These are phyloP conservation scores for Suillus subalutaceus DNA, from an alignment of 768 basidiomycete genomes.

Conservation along the genomic window DNA sequence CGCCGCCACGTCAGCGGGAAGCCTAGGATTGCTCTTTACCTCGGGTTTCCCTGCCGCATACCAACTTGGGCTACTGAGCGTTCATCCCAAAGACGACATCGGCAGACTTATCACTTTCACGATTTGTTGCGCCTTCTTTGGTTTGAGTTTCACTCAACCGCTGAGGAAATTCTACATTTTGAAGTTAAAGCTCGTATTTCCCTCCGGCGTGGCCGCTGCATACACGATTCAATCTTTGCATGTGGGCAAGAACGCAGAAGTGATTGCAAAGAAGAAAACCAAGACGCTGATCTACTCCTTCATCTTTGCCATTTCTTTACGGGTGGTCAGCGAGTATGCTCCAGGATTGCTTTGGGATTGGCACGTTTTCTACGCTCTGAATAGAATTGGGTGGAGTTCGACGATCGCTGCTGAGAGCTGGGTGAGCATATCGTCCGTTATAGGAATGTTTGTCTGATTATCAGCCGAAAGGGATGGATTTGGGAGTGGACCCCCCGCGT, in stretches of 20 bases:
- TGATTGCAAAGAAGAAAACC: conserved; percentile 57
- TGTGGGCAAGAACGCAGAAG: conserved; percentile 48
- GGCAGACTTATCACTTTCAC: conserved; percentile 59
- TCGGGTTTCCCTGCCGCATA: conserved; percentile 62
- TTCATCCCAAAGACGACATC: conserved; percentile 52
- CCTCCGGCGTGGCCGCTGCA: conserved; percentile 63
- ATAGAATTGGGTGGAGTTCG: conserved; percentile 56
- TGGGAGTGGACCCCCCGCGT: conserved; percentile 46
- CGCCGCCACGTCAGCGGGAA: conserved; percentile 46
- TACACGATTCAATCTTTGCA: conserved; percentile 67
- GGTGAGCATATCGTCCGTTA: conserved; percentile 32
- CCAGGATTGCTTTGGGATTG: conserved; percentile 62
- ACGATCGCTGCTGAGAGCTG: conserved; percentile 61
- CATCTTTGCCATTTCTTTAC: conserved; percentile 49
- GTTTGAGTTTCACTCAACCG: conserved; percentile 68
- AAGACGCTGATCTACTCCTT: conserved; percentile 50
- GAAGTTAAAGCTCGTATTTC: conserved; percentile 63
- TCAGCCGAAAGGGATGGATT: conserved; percentile 14
- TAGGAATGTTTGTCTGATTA: background rate
- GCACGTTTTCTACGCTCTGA: conserved; percentile 66
- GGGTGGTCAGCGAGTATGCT: conserved; percentile 57
- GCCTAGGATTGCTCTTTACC: conserved; percentile 60
- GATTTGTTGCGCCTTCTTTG: conserved; percentile 56
- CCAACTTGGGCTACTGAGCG: conserved; percentile 50
- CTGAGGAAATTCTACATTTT: conserved; percentile 63